A percentile compares a stretch with the other conserved stretches of the same genome.
Conservation (phyloP, 176 grass and related monocot species). For the Thinopyrum elongatum region DNA sequence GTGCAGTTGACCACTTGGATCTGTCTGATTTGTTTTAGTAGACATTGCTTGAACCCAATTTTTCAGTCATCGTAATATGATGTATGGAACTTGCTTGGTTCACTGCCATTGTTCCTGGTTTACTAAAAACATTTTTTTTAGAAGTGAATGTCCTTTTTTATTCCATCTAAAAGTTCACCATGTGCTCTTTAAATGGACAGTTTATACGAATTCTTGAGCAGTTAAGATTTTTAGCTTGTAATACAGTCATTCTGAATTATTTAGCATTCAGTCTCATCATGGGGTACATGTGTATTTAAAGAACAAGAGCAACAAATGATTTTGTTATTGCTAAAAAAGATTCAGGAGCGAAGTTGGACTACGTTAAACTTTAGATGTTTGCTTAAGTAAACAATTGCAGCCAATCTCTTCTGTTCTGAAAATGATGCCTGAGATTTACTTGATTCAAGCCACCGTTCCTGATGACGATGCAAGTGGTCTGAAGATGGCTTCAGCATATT, state of each 20-base stretch:
- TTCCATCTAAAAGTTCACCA: not conserved
- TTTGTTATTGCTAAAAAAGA: too few relatives aligned
- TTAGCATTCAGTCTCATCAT: not conserved
- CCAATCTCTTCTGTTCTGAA: not conserved
- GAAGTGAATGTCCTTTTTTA: not conserved
- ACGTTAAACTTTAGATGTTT: not conserved
- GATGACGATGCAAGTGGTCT: too few relatives aligned
- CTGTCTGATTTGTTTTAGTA: not conserved
- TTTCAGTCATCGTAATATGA: not conserved
- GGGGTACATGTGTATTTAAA: too few relatives aligned
- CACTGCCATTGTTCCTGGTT: not conserved
- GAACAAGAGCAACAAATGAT: too few relatives aligned
- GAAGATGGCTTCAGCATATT: too few relatives aligned
- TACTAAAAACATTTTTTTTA: not conserved
- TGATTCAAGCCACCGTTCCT: not conserved
- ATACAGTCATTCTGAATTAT: too few relatives aligned
- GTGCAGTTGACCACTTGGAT: not conserved
- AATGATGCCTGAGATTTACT: not conserved
- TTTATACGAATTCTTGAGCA: too few relatives aligned
- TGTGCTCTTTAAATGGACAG: too few relatives aligned
- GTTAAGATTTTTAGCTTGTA: too few relatives aligned
- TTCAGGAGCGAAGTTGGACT: too few relatives aligned
- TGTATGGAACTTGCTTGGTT: not conserved
- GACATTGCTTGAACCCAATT: not conserved
- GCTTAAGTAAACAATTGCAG: not conserved